Evolutionary conservation across 345 rosid genomes (phyloP), one percentile per base, ranked within the genome.

Genomic region (Pelargonium nanum): DNA sequence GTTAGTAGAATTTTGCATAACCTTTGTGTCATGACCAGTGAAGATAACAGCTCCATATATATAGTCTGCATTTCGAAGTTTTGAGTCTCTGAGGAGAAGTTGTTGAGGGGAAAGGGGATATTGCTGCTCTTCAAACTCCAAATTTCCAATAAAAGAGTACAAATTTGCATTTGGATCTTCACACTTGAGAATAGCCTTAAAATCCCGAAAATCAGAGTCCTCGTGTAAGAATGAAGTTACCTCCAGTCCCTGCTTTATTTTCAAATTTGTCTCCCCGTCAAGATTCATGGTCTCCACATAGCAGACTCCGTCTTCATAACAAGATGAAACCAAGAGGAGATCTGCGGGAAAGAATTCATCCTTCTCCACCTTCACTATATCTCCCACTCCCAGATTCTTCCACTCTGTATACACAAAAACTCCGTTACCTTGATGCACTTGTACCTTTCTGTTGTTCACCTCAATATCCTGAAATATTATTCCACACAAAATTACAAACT

Each of bases 261-360:
- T 91, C 32, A 91, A 80, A 74, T 91, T 91, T 16, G 98, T 88
- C 70, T 91, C 98, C 5, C 98, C 98, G 65, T 91, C 98, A 26
- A 91, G 91, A 58, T 91, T 91, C 95, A 81, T 88, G 52, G 98
- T 91, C 83, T 88, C 98, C 24, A 91, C 96, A 64, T 91, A 91
- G 77, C 96, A 88, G 55, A 82, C 67, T 55, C 83, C 90, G 65
- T 88, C 96, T 5, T 83, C 96, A 64, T 86, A 83, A 71, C 80
- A 77, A 22, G 98, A 88, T 0, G 95, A 82, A 40, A 91, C 88
- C 74, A 91, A 72, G 56, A 88, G 68, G 55, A 91, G 88, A 45
- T 91, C 98, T 0, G 95, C 85, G 0, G 98, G 98, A 58, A 91
- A 88, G 77, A 83, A 86, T 56, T 82, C 82, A 58, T 91, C 85